Base-by-base conservation (phyloP, 2,329 filamentous ascomycete genomes). In the Sclerotinia minor region DNA sequence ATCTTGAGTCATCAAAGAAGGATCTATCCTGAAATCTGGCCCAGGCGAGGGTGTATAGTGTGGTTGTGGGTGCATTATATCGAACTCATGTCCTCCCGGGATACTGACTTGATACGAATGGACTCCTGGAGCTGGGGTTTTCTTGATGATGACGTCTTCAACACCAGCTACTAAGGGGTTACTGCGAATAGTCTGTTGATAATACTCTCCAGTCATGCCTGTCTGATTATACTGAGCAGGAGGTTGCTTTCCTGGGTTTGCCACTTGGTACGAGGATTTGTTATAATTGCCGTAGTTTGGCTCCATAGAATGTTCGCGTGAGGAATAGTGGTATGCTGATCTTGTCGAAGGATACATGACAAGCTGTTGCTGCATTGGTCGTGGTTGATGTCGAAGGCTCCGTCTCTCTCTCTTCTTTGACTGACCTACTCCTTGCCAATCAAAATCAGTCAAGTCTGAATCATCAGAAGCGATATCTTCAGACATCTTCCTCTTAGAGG, bases 261-360 rank as follows among this genome's bases (percentile, higher is more conserved):
- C 80, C 61, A 80, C 79, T 61, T 84, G 81, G 79, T 84, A 87
- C 1, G 81, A 80, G 2, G 83, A 83, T 69, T 77, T 79, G 57
- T 81, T 77, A 61, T 81, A 80, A 26, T 64, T 67, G 44, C 63
- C 68, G 38, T 71, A 70, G 26, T 19, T 47, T 67, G 74, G 71
- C 65, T 77, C 73, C 55, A 74, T 69, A 2, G 75, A 76, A 32
- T 69, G 71, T 47, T 73, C 75, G 67, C 76, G 72, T 17, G 74
- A 75, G 5, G 69, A 67, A 52, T 76, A 75, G 19, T 72, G 53
- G 53, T 77, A 77, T 21, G 76, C 75, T 38, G 76, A 77, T 64
- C 69, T 69, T 15, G 71, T 74, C 2, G 72, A 70, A 60, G 74
- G 73, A 64, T 77, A 76, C 50, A 65, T 57, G 8, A 75, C 73